phyloP scores from a whole-genome alignment of 306 rosid genomes.

The Ormosia semicastrata region DNA sequence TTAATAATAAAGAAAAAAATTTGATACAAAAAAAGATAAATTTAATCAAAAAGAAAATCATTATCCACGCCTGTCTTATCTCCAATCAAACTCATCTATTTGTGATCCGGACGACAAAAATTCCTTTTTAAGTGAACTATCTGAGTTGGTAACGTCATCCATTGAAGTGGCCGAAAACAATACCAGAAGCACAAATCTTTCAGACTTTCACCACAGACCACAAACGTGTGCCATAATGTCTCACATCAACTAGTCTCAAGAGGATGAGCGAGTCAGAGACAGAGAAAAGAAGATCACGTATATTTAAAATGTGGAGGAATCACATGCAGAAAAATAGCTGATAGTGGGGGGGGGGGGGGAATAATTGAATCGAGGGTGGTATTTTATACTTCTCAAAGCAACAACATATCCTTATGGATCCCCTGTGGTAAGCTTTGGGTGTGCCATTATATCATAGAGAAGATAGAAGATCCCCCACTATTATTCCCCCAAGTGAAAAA shows the following conservation, averaged over 20 bases:
- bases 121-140: constrained; percentile 42
- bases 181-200: constrained; percentile 5
- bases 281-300: constrained; percentile 11
- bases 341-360: background rate
- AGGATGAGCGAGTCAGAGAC: too few species aligned
- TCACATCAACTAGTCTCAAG: constrained; percentile 21
- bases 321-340: constrained; percentile 16
- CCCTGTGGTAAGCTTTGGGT: constrained; percentile 22
- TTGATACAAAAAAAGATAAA: too few species aligned
- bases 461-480: constrained; percentile 51
- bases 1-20: background rate
- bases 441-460: constrained; percentile 21
- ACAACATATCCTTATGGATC: constrained; percentile 57
- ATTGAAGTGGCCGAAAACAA: constrained; percentile 35
- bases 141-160: constrained; percentile 42
- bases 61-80: background rate
- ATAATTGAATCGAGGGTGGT: constrained; percentile 27
- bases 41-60: background rate
- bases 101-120: constrained; percentile 22
- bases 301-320: constrained; percentile 33
- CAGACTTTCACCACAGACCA: constrained; percentile 26
- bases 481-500: constrained; percentile 28
- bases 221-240: constrained; percentile 24
- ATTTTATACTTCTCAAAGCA: constrained; percentile 14
- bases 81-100: background rate